phyloP scores from a whole-genome alignment of 2,329 filamentous ascomycete genomes.

The Gnomoniopsis smithogilvyi region DNA sequence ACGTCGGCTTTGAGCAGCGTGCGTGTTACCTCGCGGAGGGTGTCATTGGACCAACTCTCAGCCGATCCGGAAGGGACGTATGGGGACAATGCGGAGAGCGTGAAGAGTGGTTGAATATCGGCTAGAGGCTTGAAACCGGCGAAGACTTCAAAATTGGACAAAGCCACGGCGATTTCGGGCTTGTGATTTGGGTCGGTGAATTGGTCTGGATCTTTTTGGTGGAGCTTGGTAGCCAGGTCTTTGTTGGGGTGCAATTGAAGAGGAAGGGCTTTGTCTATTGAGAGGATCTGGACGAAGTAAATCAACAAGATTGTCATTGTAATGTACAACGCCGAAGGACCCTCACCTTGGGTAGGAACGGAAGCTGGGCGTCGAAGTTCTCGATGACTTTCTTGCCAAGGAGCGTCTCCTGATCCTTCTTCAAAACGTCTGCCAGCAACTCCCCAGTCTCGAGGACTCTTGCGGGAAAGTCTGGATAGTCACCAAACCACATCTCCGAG shows the following conservation, averaged over 20 bases:
- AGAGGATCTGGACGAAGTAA: no score
- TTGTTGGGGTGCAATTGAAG: conserved; percentile 75
- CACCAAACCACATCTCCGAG: conserved; percentile 72
- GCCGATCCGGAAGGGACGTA: conserved; percentile 46
- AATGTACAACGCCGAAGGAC: no score
- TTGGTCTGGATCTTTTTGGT: conserved; percentile 59
- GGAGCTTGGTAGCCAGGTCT: conserved; percentile 59
- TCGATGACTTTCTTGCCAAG: conserved; percentile 60
- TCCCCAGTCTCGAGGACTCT: conserved; percentile 61
- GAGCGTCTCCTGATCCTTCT: conserved; percentile 57
- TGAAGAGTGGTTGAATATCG: conserved; percentile 57
- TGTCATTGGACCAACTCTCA: conserved; percentile 50
- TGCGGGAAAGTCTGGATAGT: conserved; percentile 68
- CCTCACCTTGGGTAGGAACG: conserved; percentile 66
- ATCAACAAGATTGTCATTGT: no score
- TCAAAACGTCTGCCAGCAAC: conserved; percentile 61
- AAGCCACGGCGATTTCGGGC: conserved; percentile 72
- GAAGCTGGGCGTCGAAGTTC: conserved; percentile 63
- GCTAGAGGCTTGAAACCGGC: conserved; percentile 68
- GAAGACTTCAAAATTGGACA: conserved; percentile 72
- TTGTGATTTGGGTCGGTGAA: conserved; percentile 76
- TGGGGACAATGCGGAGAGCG: conserved; percentile 48
- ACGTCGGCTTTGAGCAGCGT: conserved; percentile 52
- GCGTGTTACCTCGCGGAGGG: conserved; percentile 53
- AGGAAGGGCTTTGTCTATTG: conserved; percentile 71